Evolutionary conservation across 2,329 filamentous ascomycete species (phyloP), one percentile per base, ranked within the genome.

Genomic region (Talaromyces sp.): DNA sequence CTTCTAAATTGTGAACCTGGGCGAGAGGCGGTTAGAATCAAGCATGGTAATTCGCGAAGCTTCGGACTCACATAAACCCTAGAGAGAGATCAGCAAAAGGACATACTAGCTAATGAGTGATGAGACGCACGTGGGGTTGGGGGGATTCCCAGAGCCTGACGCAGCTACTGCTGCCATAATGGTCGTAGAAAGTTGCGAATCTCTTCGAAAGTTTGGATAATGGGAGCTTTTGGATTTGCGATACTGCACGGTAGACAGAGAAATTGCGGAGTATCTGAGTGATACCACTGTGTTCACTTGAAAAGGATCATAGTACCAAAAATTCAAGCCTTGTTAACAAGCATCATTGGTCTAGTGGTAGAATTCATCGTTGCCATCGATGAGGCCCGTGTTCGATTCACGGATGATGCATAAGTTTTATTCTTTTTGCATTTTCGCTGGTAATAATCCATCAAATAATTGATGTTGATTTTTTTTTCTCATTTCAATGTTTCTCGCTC

Each of bases 1-100:
- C 95, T 80, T 97, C 92, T 66, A 99, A 88, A 76, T 97, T 97
- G 73, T 90, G 91, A 68, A 86, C 82, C 82, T 86, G 66, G 9
- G 52, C 35, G 47, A 61, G 35, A 61, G 22, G 16, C 22, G 6
- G 37, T 67, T 62, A 60, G 61, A 60, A 19, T 62, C 56, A 37
- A 63, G 49, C 49, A 47, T 13, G 9, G 14, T 24, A 65, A 66
- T 62, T 64, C 58, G 66, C 65, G 65, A 61, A 62, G 64, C 61
- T 67, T 61, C 63, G 60, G 66, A 70, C 72, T 64, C 73, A 80
- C 78, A 70, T 80, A 80, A 70, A 80, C 78, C 69, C 78, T 80
- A 69, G 31, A 14, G 5, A 3, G 8, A 11, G 19, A 19, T 59
- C n/a, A 62, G 43, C 45, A 16, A 22, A 33, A 19, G 22, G n/a